phyloP scores from a whole-genome alignment of 73 alveolate genomes.

The Durusdinium trenchii region DNA sequence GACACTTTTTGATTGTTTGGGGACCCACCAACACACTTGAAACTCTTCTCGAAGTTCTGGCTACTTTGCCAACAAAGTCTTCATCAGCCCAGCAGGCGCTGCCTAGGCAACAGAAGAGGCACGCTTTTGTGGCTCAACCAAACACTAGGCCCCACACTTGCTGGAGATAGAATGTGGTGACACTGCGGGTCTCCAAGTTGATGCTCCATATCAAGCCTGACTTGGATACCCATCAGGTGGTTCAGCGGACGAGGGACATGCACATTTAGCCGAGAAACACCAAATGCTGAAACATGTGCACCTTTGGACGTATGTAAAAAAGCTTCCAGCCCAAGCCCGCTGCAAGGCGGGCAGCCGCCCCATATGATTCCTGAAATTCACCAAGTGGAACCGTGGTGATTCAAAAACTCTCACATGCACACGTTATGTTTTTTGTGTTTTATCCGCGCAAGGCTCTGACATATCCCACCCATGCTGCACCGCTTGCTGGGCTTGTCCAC shows the following conservation, averaged over 20 bases:
- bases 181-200: background rate
- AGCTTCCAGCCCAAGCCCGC: background rate
- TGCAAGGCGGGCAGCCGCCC: background rate
- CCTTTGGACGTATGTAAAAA: constrained; percentile 4
- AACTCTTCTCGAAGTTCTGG: background rate
- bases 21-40: background rate
- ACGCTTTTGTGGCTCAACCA: too few relatives aligned
- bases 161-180: background rate
- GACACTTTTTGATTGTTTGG: background rate
- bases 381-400: background rate
- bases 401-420: background rate
- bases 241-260: background rate
- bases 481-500: background rate
- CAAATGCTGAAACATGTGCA: background rate
- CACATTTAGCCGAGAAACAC: background rate
- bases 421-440: background rate
- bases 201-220: background rate
- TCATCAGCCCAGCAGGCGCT: background rate
- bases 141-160: background rate
- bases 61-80: background rate
- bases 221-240: background rate
- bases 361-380: constrained; percentile 26
- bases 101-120: background rate
- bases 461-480: constrained; percentile 12
- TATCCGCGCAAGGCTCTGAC: background rate